phyloP scores from a whole-genome alignment of 73 alveolate species.

The Stentor coeruleus region DNA sequence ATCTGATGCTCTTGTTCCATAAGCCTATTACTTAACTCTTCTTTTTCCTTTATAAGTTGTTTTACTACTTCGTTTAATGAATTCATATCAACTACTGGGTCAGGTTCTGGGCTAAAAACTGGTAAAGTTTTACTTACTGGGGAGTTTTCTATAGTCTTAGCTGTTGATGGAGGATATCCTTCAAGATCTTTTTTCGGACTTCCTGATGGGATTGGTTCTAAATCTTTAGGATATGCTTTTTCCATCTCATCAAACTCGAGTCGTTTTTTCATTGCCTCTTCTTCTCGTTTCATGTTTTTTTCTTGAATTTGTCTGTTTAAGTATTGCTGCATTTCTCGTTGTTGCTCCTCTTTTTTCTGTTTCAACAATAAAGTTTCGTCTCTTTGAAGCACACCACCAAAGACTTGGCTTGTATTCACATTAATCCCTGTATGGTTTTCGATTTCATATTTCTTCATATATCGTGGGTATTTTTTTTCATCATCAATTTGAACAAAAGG shows the following conservation, averaged over 20 bases:
- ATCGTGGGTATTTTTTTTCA: neutral
- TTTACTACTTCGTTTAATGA: neutral
- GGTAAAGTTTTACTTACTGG: neutral
- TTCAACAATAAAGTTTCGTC: neutral
- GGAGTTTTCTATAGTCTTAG: too few relatives aligned
- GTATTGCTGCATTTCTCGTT: constrained; percentile 14
- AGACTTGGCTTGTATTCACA: neutral
- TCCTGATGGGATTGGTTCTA: too few relatives aligned
- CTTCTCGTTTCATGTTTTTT: neutral
- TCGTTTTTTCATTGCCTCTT: neutral
- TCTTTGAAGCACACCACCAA: constrained; percentile 19
- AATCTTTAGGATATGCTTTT: neutral
- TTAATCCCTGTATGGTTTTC: constrained; percentile 3
- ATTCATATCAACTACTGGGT: neutral
- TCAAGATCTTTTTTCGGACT: neutral
- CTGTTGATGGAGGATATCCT: too few relatives aligned
- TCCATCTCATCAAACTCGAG: neutral
- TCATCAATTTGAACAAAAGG: neutral
- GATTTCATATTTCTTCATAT: constrained; percentile 10
- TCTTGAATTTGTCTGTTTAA: constrained; percentile 13
- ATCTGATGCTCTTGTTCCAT: constrained; percentile 16
- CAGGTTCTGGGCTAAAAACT: neutral
- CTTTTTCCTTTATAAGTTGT: neutral
- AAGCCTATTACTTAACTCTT: neutral
- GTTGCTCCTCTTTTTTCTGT: constrained; percentile 9